phyloP scores from a whole-genome alignment of 768 basidiomycete genomes.

The Suillus decipiens region DNA sequence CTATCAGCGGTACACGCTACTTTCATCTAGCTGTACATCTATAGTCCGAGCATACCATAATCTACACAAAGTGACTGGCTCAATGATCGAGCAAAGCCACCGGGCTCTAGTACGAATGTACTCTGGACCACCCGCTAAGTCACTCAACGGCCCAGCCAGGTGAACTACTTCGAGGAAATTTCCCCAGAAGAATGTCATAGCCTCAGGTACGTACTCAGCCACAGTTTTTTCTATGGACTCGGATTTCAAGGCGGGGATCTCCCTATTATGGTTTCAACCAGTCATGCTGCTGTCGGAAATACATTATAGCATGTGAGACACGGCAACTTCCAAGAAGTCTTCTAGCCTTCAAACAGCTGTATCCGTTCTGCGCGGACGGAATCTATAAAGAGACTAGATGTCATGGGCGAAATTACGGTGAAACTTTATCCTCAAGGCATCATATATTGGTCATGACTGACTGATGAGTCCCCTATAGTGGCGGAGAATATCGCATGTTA shows the following conservation, averaged over 20 bases:
- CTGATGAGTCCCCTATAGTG: neutral
- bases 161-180: neutral
- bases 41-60: neutral
- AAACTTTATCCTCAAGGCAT: neutral
- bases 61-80: neutral
- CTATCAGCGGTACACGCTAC: neutral
- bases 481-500: neutral
- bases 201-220: neutral
- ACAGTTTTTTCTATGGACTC: neutral
- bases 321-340: neutral
- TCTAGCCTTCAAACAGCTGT: neutral
- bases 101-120: neutral
- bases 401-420: neutral
- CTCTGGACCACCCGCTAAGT: neutral
- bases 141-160: neutral
- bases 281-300: neutral
- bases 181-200: neutral
- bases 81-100: neutral
- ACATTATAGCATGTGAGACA: neutral
- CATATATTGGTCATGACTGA: neutral
- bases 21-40: neutral
- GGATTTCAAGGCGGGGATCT: neutral
- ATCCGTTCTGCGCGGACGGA: neutral
- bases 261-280: neutral
- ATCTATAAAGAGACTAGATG: neutral